Evolutionary conservation across 2,329 filamentous ascomycete species (phyloP).

Genomic region (Neonectria coccinea): DNA sequence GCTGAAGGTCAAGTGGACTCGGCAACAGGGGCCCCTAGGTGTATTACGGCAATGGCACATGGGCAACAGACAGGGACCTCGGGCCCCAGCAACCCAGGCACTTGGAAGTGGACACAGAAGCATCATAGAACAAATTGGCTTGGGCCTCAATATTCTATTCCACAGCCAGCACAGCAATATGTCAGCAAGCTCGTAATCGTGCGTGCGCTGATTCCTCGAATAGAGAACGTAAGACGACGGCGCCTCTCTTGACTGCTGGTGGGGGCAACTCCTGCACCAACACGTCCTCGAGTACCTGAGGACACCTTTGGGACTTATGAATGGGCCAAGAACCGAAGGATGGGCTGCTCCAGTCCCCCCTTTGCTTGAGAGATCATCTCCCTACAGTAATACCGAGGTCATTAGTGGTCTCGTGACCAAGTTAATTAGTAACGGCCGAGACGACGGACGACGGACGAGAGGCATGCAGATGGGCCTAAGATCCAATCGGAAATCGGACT

Average conservation of each 20-base stretch:
- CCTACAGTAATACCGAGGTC: constrained; percentile 14
- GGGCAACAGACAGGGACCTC: constrained; percentile 2
- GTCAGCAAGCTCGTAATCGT: constrained; percentile 38
- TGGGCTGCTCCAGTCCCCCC: not conserved
- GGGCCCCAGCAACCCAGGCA: constrained; percentile 9
- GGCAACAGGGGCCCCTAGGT: constrained; percentile 5
- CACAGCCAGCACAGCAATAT: constrained; percentile 33
- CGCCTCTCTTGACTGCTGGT: constrained; percentile 26
- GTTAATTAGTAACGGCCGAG: not conserved
- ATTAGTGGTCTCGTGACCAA: constrained; percentile 26
- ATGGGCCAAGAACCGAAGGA: not conserved
- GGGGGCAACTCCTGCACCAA: constrained; percentile 21
- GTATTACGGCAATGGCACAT: constrained; percentile 13
- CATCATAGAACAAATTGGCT: constrained; percentile 38
- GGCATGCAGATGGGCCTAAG: constrained; percentile 1
- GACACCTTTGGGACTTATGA: not conserved
- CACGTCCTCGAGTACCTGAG: constrained; percentile 9
- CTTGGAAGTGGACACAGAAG: constrained; percentile 32
- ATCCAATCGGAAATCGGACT: constrained; percentile 2
- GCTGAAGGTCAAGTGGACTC: constrained; percentile 26
- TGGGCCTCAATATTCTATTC: constrained; percentile 32
- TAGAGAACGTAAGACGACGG: constrained; percentile 16
- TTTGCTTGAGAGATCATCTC: constrained; percentile 12
- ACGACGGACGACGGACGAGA: constrained; percentile 1
- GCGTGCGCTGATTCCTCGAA: constrained; percentile 36